Evolutionary conservation across 306 rosid species (phyloP).

Genomic region (Luffa aegyptiaca): DNA sequence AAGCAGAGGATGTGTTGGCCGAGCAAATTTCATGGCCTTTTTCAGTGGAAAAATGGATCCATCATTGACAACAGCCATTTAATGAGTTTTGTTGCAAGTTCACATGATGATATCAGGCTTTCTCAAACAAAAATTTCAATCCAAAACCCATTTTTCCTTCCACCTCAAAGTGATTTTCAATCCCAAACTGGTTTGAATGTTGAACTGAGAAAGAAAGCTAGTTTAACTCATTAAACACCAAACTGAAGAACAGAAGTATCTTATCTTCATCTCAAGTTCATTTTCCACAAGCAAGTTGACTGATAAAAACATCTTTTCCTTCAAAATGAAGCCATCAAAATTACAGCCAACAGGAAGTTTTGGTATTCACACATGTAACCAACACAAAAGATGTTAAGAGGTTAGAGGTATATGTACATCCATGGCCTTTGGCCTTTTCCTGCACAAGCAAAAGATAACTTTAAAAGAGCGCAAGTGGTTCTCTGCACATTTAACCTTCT

Average conservation of each 20-base stretch:
- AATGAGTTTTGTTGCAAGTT: background rate
- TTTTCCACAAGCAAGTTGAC: background rate
- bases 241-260: background rate
- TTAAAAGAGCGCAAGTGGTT: background rate
- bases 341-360: background rate
- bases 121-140: too few relatives aligned
- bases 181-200: background rate
- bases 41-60: background rate
- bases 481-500: background rate
- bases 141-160: background rate
- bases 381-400: slow-evolving; percentile 16
- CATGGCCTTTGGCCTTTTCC: background rate
- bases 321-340: background rate
- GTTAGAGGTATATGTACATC: slow-evolving; percentile 14
- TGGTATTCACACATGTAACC: background rate
- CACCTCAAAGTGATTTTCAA: background rate
- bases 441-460: slow-evolving; percentile 10
- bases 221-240: background rate
- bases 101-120: background rate
- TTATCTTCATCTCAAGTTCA: background rate
- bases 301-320: background rate
- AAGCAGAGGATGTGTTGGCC: background rate
- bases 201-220: background rate
- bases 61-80: background rate
- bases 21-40: background rate